phyloP scores from a whole-genome alignment of 129 eudicot genomes.

The Dittrichia graveolens region DNA sequence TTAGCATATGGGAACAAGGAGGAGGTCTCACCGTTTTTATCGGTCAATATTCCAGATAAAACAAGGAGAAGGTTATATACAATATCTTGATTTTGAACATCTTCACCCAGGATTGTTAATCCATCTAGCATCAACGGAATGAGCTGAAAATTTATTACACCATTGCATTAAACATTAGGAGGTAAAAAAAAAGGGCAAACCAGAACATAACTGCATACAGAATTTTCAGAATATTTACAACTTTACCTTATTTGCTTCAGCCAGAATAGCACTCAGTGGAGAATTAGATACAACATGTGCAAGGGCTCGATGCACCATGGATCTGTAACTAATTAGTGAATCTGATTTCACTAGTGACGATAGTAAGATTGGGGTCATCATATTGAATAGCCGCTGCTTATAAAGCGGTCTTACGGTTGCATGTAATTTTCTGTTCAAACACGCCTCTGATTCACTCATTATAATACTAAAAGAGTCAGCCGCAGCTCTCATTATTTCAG shows the following conservation, averaged over 20 bases:
- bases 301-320: constrained; percentile 73
- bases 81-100: constrained; percentile 62
- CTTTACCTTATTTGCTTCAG: constrained; percentile 75
- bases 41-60: constrained; percentile 73
- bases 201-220: not conserved
- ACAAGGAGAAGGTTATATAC: constrained; percentile 67
- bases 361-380: constrained; percentile 60
- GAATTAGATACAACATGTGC: constrained; percentile 76
- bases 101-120: constrained; percentile 59
- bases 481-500: constrained; percentile 53
- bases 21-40: constrained; percentile 67
- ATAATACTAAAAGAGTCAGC: constrained; percentile 82
- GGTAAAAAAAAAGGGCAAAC: not conserved
- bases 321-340: constrained; percentile 53
- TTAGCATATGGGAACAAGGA: not conserved
- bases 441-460: constrained; percentile 78
- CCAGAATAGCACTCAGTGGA: constrained; percentile 67
- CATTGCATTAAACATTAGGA: constrained; percentile 5
- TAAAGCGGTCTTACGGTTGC: constrained; percentile 74
- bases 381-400: constrained; percentile 85
- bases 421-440: constrained; percentile 74
- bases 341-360: constrained; percentile 53
- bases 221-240: not conserved
- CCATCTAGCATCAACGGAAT: constrained; percentile 67
- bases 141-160: constrained; percentile 54